Evolutionary conservation across 257 asterid species (phyloP).

Genomic region (Solanum sejunctum): DNA sequence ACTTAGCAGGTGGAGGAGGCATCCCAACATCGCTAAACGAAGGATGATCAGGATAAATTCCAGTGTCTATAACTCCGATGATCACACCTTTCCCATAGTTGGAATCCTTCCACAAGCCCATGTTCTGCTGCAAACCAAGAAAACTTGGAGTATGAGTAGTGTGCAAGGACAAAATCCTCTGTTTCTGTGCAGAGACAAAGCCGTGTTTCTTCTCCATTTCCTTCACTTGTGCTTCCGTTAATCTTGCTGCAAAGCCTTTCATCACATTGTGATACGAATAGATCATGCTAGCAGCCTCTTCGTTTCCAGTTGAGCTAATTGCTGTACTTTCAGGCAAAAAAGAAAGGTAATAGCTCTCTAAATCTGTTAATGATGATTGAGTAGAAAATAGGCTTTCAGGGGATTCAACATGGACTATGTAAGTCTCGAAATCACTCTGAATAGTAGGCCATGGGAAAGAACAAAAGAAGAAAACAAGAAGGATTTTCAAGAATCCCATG

Average conservation of each 20-base stretch:
- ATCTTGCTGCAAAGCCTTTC: slow-evolving; percentile 35
- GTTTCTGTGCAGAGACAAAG: slow-evolving; percentile 20
- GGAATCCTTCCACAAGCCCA: slow-evolving; percentile 37
- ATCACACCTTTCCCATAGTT: slow-evolving; percentile 40
- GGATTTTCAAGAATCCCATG: no score
- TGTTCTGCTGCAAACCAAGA: slow-evolving; percentile 27
- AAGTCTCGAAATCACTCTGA: no score
- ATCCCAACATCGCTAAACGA: slow-evolving; percentile 34
- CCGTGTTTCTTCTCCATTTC: slow-evolving; percentile 18
- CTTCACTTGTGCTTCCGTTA: slow-evolving; percentile 18
- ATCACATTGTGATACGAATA: slow-evolving; percentile 28
- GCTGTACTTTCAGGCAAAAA: background rate
- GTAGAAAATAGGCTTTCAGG: no score
- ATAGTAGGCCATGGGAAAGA: no score
- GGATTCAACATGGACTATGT: no score
- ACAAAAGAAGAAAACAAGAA: no score
- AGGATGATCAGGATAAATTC: slow-evolving; percentile 30
- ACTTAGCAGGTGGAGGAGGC: slow-evolving; percentile 37
- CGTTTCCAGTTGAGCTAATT: background rate
- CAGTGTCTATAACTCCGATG: slow-evolving; percentile 34
- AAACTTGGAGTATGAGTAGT: slow-evolving; percentile 40
- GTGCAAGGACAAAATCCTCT: slow-evolving; percentile 9
- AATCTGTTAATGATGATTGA: no score
- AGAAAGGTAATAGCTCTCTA: no score
- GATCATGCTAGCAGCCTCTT: background rate